Conservation (phyloP, 345 rosid genomes). For the Hibiscus tridactylites region DNA sequence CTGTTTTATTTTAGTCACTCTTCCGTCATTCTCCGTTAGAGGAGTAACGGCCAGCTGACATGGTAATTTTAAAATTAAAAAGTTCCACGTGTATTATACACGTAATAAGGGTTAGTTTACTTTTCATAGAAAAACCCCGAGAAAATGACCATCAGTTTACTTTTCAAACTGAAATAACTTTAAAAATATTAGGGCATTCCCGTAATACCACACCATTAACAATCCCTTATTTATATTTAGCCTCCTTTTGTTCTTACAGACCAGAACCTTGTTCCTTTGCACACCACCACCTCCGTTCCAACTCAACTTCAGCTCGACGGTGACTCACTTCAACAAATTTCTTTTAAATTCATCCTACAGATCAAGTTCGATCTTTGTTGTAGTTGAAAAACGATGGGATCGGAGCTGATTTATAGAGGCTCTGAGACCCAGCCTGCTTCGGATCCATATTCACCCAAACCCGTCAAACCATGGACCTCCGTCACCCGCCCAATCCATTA, state of each 20-base stretch:
- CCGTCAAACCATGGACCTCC: constrained; percentile 60
- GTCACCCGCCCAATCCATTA: constrained; percentile 58
- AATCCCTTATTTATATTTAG: not conserved
- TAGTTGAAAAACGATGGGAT: constrained; percentile 32
- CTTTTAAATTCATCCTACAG: not conserved
- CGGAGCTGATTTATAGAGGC: constrained; percentile 68
- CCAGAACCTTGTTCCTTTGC: not conserved
- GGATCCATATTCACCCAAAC: constrained; percentile 58
- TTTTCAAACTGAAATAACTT: not conserved
- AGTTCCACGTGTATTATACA: too few species aligned
- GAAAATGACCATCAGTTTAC: not conserved
- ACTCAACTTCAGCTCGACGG: not conserved
- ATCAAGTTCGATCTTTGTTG: not conserved
- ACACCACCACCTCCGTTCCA: not conserved
- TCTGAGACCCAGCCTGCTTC: constrained; percentile 45
- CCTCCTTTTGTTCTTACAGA: not conserved
- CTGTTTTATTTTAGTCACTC: too few species aligned
- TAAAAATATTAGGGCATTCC: not conserved
- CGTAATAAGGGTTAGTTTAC: too few species aligned
- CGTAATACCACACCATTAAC: not conserved
- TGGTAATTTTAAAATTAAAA: too few species aligned
- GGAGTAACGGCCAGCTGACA: too few species aligned
- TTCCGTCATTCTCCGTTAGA: too few species aligned
- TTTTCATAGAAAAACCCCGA: too few species aligned
- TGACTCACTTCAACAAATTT: not conserved